Base-by-base conservation (phyloP, 2,329 filamentous ascomycete species). In the Aspergillus aculeatus region DNA sequence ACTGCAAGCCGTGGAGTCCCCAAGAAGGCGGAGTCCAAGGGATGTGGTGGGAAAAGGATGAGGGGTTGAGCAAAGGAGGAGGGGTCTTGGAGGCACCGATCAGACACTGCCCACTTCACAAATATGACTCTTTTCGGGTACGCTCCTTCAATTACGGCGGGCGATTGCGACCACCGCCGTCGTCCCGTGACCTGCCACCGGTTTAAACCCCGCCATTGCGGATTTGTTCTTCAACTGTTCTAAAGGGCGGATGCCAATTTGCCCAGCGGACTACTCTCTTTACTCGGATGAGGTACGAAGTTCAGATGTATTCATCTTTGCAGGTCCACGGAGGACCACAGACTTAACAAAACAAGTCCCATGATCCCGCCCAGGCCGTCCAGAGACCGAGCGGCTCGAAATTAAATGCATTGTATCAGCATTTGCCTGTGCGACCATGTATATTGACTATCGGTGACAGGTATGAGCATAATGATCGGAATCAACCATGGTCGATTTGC, bases 81-180 rank as follows among this genome's bases (percentile, higher is more conserved):
- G 50, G 44, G 60, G 44, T 49, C 59, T 56, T 51, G 51, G 47
- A 35, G 32, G 59, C 62, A 63, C 64, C 58, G 59, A 59, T 55
- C 59, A 58, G 53, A 59, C 56, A 57, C 65, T 51, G 62, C 64
- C 70, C 66, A 71, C 68, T 68, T 69, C 71, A 35, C 64, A 67
- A 66, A 69, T 68, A 68, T 73, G 71, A 74, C 70, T 73, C 71
- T 70, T 70, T 70, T 71, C 62, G 64, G 64, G 60, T 52, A 44
- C 54, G 41, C 62, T 57, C 56, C 56, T 62, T 58, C 53, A 51
- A 61, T 70, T 66, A 64, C 72, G 71, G 71, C 26, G 60, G 55
- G 56, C 54, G 56, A 53, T n/a, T 59, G 35, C 16, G 58, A 69
- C 72, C 71, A 72, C 16, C 52, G 21, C 16, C 21, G 67, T 44